A percentile compares a stretch with the other conserved stretches of the same genome.
Conservation (phyloP, 2,329 filamentous ascomycete genomes). For the Parastagonospora avenae region DNA sequence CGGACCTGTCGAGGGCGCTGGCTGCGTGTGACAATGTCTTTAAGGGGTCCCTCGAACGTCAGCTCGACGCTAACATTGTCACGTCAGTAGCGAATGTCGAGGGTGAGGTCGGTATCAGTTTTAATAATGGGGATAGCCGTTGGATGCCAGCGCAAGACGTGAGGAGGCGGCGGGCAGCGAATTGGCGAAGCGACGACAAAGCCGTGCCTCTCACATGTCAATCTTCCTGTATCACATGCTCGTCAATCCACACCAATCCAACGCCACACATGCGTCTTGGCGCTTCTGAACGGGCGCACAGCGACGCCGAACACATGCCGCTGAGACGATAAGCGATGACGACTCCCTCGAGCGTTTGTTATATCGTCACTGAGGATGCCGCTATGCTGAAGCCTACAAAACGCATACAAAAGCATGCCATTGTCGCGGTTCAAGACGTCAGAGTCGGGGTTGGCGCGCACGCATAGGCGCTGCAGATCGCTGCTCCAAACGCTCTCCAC, state of each 20-base stretch:
- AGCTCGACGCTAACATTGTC: constrained; percentile 4
- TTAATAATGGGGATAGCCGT: not conserved
- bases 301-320: not conserved
- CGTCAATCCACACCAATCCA: constrained; percentile 16
- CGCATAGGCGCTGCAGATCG: too few species aligned
- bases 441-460: too few species aligned
- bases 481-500: too few species aligned
- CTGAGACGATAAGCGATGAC: not conserved
- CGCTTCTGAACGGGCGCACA: not conserved
- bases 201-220: constrained; percentile 31
- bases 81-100: too few species aligned
- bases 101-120: not conserved
- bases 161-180: constrained; percentile 18
- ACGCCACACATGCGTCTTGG: constrained; percentile 20
- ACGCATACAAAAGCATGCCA: too few species aligned
- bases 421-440: too few species aligned
- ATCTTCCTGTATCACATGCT: constrained; percentile 24
- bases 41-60: constrained; percentile 12
- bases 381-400: too few species aligned
- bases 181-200: constrained; percentile 17
- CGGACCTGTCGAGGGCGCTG: not conserved
- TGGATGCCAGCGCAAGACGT: constrained; percentile 1
- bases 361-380: too few species aligned
- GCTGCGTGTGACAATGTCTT: constrained; percentile 13
- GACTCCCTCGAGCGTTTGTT: too few species aligned